These are phyloP conservation scores for Carpinus fangiana DNA, from an alignment of 306 rosid genomes.

Conservation along the genomic window DNA sequence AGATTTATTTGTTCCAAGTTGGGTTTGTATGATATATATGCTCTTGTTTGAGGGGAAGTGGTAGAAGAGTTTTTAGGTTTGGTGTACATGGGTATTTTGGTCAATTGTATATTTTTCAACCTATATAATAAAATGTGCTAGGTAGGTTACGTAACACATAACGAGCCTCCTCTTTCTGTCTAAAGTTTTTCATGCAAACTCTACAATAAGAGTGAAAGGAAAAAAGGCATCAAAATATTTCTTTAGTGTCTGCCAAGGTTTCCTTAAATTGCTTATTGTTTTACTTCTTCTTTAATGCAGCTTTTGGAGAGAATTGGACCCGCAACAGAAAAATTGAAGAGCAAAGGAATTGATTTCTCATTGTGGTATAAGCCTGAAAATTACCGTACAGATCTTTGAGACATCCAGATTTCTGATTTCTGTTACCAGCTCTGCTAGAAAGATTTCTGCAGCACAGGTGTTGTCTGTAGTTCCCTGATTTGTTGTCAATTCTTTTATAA, in stretches of 20 bases:
- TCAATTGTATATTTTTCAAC: too few relatives aligned
- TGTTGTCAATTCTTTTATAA: not conserved
- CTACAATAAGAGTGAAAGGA: not conserved
- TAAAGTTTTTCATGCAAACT: too few relatives aligned
- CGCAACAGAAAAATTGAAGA: slow-evolving; percentile 73
- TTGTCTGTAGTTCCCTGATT: slow-evolving; percentile 5
- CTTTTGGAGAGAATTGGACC: slow-evolving; percentile 81
- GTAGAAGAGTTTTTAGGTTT: too few relatives aligned
- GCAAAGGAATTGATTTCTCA: slow-evolving; percentile 71
- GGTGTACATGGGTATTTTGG: too few relatives aligned
- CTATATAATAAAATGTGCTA: too few relatives aligned
- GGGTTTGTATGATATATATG: too few relatives aligned
- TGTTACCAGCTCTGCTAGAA: not conserved
- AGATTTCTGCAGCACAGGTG: slow-evolving; percentile 17
- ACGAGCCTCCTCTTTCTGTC: too few relatives aligned
- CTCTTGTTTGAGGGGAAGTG: too few relatives aligned
- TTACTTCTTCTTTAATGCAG: slow-evolving; percentile 41
- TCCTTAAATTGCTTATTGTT: not conserved
- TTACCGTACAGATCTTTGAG: slow-evolving; percentile 70
- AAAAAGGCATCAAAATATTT: not conserved
- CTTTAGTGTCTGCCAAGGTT: not conserved
- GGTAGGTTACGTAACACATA: too few relatives aligned
- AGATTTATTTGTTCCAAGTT: too few relatives aligned
- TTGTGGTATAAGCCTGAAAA: slow-evolving; percentile 89
- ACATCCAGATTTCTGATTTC: slow-evolving; percentile 10